phyloP scores from a whole-genome alignment of 2,329 filamentous ascomycete species.

The Clonostachys sp. region DNA sequence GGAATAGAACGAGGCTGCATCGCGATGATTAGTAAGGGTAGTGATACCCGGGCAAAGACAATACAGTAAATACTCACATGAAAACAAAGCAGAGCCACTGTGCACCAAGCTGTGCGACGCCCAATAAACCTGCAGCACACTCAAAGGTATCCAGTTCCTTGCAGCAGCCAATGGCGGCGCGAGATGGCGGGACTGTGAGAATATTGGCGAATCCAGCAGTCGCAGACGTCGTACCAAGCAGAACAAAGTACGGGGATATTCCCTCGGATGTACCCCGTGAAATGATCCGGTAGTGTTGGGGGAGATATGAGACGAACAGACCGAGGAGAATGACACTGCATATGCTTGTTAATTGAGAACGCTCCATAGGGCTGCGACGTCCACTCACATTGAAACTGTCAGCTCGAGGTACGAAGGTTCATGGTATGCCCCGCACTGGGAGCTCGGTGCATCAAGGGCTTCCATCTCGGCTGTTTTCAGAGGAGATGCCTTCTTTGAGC shows the following conservation, averaged over 20 bases:
- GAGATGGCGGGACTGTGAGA: slow-evolving; percentile 76
- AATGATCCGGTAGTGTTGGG: slow-evolving; percentile 92
- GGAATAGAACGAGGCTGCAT: slow-evolving; percentile 79
- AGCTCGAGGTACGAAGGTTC: slow-evolving; percentile 50
- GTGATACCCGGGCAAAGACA: not conserved
- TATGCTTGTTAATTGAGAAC: slow-evolving; percentile 8
- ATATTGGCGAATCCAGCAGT: slow-evolving; percentile 92
- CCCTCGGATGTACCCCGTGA: slow-evolving; percentile 81
- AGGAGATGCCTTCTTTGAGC: too few species aligned
- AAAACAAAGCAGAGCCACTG: slow-evolving; percentile 91
- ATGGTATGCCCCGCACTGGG: slow-evolving; percentile 43
- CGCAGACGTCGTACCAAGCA: slow-evolving; percentile 87
- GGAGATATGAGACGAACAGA: slow-evolving; percentile 88
- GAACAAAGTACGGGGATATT: slow-evolving; percentile 90
- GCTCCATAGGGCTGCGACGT: not conserved
- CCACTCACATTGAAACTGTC: slow-evolving; percentile 48
- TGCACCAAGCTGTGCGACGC: slow-evolving; percentile 84
- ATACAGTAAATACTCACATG: slow-evolving; percentile 58
- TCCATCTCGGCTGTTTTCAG: not conserved
- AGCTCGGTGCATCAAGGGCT: slow-evolving; percentile 1
- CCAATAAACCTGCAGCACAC: slow-evolving; percentile 80
- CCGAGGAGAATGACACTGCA: slow-evolving; percentile 72
- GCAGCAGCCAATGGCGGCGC: slow-evolving; percentile 82
- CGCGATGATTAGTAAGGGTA: slow-evolving; percentile 10
- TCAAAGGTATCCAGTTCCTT: slow-evolving; percentile 74